Conservation (phyloP, 768 basidiomycete species). For the Boletus rubescentipes region DNA sequence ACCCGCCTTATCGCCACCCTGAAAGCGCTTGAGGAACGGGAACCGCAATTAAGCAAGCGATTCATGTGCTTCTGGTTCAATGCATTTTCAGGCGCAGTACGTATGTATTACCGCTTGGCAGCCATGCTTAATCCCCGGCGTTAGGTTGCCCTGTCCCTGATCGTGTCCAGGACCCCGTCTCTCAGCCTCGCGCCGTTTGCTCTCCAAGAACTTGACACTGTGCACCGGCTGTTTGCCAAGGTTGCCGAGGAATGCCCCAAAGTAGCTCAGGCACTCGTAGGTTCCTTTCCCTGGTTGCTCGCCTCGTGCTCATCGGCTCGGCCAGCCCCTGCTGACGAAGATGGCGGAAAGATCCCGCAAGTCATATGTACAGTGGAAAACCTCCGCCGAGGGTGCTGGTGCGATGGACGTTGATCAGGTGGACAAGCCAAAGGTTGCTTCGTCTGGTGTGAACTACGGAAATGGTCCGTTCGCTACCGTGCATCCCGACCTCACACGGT, state of each 20-base stretch:
- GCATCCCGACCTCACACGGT: constrained; percentile 26
- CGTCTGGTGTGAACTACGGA: not conserved
- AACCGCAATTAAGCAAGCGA: constrained; percentile 60
- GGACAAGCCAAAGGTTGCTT: constrained; percentile 1
- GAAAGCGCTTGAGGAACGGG: constrained; percentile 53
- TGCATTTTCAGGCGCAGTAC: constrained; percentile 67
- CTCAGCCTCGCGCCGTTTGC: constrained; percentile 58
- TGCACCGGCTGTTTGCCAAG: constrained; percentile 54
- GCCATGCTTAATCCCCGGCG: constrained; percentile 1
- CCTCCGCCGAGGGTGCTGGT: constrained; percentile 14
- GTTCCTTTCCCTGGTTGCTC: constrained; percentile 17
- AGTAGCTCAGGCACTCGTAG: constrained; percentile 57
- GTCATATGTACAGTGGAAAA: constrained; percentile 42
- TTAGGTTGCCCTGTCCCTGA: constrained; percentile 63
- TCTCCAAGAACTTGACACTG: constrained; percentile 57
- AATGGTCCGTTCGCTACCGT: constrained; percentile 19
- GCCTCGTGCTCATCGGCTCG: constrained; percentile 9
- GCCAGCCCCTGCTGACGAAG: constrained; percentile 56
- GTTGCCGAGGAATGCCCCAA: constrained; percentile 60
- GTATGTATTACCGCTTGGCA: constrained; percentile 23
- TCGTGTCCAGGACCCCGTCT: constrained; percentile 61
- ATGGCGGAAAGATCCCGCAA: constrained; percentile 51
- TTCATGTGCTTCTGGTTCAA: constrained; percentile 78
- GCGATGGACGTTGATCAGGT: constrained; percentile 30
- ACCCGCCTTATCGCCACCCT: constrained; percentile 57